These are phyloP conservation scores for Keqinozyma sinolaborantium DNA, from an alignment of 1,139 yeast species.

Conservation along the genomic window DNA sequence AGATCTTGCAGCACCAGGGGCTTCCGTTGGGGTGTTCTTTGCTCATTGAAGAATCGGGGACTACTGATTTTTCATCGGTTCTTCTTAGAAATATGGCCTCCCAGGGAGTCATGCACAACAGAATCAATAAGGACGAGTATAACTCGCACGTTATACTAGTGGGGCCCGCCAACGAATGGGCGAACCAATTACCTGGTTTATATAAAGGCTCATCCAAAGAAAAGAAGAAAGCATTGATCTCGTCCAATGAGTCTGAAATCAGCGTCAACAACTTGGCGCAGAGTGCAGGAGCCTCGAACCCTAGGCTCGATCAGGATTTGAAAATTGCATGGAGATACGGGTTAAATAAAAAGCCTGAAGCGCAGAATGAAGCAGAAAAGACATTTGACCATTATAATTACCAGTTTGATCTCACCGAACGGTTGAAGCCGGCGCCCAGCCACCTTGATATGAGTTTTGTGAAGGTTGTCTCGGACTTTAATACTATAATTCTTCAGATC, in stretches of 20 bases:
- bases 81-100: constrained; percentile 69
- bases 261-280: constrained; percentile 64
- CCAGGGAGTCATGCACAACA: constrained; percentile 72
- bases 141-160: constrained; percentile 66
- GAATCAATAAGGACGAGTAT: constrained; percentile 32
- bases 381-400: constrained; percentile 54
- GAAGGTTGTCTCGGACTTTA: constrained; percentile 25
- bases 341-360: constrained; percentile 38
- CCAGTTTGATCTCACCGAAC: constrained; percentile 75
- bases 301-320: constrained; percentile 42
- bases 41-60: constrained; percentile 77
- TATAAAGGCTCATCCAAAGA: constrained; percentile 70
- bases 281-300: constrained; percentile 12
- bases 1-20: constrained; percentile 76
- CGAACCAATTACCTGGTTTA: constrained; percentile 73
- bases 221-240: constrained; percentile 56
- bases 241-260: constrained; percentile 57
- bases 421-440: constrained; percentile 64
- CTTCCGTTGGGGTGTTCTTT: constrained; percentile 74
- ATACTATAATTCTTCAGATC: constrained; percentile 35
- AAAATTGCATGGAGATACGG: constrained; percentile 91
- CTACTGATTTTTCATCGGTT: constrained; percentile 85
- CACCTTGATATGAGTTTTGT: constrained; percentile 57
- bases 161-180: constrained; percentile 62
- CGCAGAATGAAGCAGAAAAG: constrained; percentile 12